These are phyloP conservation scores for Triticum timopheevii DNA, from an alignment of 176 grass and related monocot species.

Conservation along the genomic window DNA sequence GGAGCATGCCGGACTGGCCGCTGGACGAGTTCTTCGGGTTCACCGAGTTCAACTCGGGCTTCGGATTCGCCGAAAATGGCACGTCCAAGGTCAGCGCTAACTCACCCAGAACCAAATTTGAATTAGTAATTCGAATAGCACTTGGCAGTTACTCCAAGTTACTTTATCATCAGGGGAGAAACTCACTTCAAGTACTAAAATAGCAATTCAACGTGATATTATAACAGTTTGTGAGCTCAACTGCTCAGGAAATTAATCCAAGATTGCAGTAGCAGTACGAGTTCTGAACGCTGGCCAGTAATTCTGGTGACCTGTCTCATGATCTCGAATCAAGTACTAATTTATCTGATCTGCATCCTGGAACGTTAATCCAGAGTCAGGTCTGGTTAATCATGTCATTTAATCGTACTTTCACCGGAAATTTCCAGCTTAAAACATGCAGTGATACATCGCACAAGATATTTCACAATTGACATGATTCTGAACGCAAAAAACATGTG, in stretches of 20 bases:
- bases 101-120: not conserved
- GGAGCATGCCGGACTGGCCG: conserved; percentile 57
- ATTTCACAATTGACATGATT: not conserved
- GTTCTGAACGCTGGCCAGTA: not conserved
- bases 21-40: conserved; percentile 79
- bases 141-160: too few species aligned
- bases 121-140: not conserved
- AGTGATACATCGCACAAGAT: not conserved
- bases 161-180: too few species aligned
- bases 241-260: too few species aligned
- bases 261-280: not conserved
- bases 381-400: not conserved
- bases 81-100: conserved; percentile 61
- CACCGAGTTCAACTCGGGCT: conserved; percentile 51
- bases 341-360: not conserved
- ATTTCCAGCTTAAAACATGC: not conserved
- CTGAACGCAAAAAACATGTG: not conserved
- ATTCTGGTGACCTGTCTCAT: not conserved
- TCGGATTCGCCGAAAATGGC: conserved; percentile 60
- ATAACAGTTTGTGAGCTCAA: too few species aligned
- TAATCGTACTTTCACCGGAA: not conserved
- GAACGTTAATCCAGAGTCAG: not conserved
- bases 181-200: too few species aligned
- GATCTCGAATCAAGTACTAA: not conserved
- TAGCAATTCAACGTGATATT: too few species aligned